Percentiles rank a stretch among this genome's conserved stretches.
These are phyloP conservation scores for Chlorencoelia australis DNA, from an alignment of 2,329 filamentous ascomycete species.

Conservation along the genomic window DNA sequence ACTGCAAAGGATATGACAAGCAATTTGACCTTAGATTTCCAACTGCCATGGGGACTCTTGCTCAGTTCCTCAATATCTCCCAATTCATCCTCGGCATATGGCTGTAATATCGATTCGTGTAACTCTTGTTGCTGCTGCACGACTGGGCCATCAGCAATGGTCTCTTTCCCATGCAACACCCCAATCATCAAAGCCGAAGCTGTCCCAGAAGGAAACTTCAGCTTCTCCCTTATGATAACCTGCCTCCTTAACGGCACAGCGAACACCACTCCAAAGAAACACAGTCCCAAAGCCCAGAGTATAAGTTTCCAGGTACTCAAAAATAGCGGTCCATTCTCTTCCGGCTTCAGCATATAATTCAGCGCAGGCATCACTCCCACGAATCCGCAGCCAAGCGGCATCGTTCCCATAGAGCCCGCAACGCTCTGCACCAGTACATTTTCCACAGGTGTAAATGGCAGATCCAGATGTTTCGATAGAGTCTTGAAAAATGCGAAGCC, in stretches of 20 bases:
- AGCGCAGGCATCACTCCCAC: constrained; percentile 90
- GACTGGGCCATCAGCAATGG: constrained; percentile 11
- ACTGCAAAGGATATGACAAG: constrained; percentile 46
- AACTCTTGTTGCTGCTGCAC: not conserved
- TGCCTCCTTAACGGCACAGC: constrained; percentile 83
- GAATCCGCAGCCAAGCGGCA: constrained; percentile 92
- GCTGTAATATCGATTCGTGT: constrained; percentile 1
- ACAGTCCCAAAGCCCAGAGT: constrained; percentile 84
- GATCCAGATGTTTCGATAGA: constrained; percentile 58
- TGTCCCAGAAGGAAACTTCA: constrained; percentile 92
- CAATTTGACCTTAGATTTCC: constrained; percentile 26
- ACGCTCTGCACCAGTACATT: constrained; percentile 97
- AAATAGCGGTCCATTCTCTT: constrained; percentile 69
- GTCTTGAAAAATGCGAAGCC: constrained; percentile 90
- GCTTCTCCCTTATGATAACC: constrained; percentile 83
- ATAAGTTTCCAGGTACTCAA: constrained; percentile 69
- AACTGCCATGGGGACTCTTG: constrained; percentile 20
- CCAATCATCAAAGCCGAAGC: constrained; percentile 90
- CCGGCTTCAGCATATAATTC: constrained; percentile 68
- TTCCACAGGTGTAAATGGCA: constrained; percentile 87
- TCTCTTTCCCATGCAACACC: constrained; percentile 64
- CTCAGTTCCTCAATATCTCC: constrained; percentile 19
- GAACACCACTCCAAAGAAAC: constrained; percentile 95
- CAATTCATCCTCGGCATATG: constrained; percentile 6
- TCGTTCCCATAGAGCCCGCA: constrained; percentile 88